Percentiles rank a stretch among this genome's conserved stretches.
phyloP scores from a whole-genome alignment of 768 basidiomycete species.

The Neoboletus brunneissimus region DNA sequence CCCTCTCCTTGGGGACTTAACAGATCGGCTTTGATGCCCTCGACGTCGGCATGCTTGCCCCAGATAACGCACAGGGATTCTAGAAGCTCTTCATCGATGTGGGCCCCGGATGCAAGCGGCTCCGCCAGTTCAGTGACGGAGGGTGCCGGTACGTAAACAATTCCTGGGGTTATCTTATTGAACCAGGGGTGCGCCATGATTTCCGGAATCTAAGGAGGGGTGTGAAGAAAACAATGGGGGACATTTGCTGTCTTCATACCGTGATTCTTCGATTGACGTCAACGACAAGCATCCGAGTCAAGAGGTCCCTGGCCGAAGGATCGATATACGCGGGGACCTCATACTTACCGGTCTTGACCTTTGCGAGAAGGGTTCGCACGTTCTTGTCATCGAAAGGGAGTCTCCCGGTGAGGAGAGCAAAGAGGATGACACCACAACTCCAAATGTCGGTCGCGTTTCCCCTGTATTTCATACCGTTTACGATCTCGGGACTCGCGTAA shows the following conservation, averaged over 20 bases:
- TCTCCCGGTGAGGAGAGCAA: slow-evolving; percentile 82
- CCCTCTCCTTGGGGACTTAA: slow-evolving; percentile 68
- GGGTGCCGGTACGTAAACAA: slow-evolving; percentile 51
- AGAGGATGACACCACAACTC: slow-evolving; percentile 95
- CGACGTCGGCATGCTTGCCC: slow-evolving; percentile 66
- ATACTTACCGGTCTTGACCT: slow-evolving; percentile 86
- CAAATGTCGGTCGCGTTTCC: slow-evolving; percentile 93
- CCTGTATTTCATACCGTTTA: slow-evolving; percentile 84
- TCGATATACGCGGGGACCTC: slow-evolving; percentile 81
- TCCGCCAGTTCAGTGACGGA: slow-evolving; percentile 65
- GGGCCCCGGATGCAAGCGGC: slow-evolving; percentile 62
- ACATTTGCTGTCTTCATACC: slow-evolving; percentile 41
- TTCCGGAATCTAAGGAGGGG: slow-evolving; percentile 66
- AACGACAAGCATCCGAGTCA: slow-evolving; percentile 85
- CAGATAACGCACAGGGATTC: slow-evolving; percentile 80
- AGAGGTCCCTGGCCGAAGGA: slow-evolving; percentile 78
- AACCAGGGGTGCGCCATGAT: slow-evolving; percentile 88
- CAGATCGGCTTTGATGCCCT: slow-evolving; percentile 60
- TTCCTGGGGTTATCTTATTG: slow-evolving; percentile 46
- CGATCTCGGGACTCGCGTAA: slow-evolving; percentile 96
- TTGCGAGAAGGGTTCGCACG: slow-evolving; percentile 67
- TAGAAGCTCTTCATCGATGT: slow-evolving; percentile 76
- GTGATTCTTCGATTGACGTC: slow-evolving; percentile 78
- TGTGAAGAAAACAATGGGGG: slow-evolving; percentile 3
- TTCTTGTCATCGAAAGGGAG: slow-evolving; percentile 96